Evolutionary conservation across 306 rosid genomes (phyloP).

Genomic region (Vicia faba): DNA sequence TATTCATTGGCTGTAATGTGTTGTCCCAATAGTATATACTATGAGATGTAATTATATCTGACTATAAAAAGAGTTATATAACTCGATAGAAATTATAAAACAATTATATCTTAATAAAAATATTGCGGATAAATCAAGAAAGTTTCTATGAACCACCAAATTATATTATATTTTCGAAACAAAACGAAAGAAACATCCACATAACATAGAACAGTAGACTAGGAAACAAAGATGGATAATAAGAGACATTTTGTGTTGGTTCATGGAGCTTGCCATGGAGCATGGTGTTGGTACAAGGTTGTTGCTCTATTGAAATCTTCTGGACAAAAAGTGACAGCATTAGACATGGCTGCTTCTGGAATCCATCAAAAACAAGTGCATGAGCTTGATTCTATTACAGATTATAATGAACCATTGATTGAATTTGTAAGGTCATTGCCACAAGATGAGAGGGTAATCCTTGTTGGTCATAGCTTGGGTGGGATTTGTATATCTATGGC

Average conservation of each 20-base stretch:
- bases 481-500: slow-evolving; percentile 51
- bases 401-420: slow-evolving; percentile 52
- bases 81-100: too few species aligned
- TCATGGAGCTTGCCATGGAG: slow-evolving; percentile 68
- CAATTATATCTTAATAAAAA: too few species aligned
- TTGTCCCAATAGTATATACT: too few species aligned
- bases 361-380: slow-evolving; percentile 42
- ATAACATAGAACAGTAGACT: background rate
- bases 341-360: slow-evolving; percentile 64
- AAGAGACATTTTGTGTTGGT: slow-evolving; percentile 53
- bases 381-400: slow-evolving; percentile 39
- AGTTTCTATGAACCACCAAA: too few species aligned
- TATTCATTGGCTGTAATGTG: too few species aligned
- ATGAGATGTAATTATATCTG: too few species aligned
- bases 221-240: slow-evolving; percentile 9
- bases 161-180: background rate
- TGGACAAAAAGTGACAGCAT: slow-evolving; percentile 53
- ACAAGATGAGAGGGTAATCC: slow-evolving; percentile 47
- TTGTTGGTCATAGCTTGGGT: slow-evolving; percentile 65
- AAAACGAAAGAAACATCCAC: background rate
- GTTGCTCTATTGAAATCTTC: slow-evolving; percentile 36
- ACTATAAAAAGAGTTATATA: too few species aligned
- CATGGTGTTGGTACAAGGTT: slow-evolving; percentile 70
- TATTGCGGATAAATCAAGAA: too few species aligned
- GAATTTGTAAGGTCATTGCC: slow-evolving; percentile 43